phyloP scores from a whole-genome alignment of 2,329 filamentous ascomycete genomes.

The Paramyrothecium roridum region DNA sequence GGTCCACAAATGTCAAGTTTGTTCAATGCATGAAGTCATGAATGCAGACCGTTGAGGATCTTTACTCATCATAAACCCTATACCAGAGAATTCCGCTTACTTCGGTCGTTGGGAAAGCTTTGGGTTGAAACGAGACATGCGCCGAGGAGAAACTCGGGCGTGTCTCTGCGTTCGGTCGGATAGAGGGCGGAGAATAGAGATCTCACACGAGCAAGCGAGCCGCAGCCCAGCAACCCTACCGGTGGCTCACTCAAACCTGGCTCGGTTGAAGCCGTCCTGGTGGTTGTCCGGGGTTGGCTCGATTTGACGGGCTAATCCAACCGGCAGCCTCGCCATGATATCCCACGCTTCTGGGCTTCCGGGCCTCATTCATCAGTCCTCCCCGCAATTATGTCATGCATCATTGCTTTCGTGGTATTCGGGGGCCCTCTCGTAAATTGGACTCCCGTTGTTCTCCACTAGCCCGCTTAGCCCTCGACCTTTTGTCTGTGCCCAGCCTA shows the following conservation, averaged over 20 bases:
- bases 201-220: neutral
- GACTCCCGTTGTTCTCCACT: conserved; percentile 21
- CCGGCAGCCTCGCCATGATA: neutral
- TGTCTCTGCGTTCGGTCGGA: neutral
- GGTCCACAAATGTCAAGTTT: neutral
- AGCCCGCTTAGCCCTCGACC: conserved; percentile 15
- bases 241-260: neutral
- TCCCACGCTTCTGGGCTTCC: conserved; percentile 1
- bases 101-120: neutral
- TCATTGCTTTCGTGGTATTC: conserved; percentile 30
- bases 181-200: neutral
- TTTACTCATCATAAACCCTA: no score
- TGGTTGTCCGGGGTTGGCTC: neutral
- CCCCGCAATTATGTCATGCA: conserved; percentile 47
- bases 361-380: conserved; percentile 13
- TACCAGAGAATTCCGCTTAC: neutral
- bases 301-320: neutral
- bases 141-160: neutral
- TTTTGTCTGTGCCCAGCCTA: conserved; percentile 3
- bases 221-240: neutral
- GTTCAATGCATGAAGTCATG: no score
- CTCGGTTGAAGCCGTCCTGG: neutral
- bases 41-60: no score
- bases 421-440: conserved; percentile 31
- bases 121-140: neutral